These are phyloP conservation scores for Pueraria montana DNA, from an alignment of 306 rosid species.

Conservation along the genomic window DNA sequence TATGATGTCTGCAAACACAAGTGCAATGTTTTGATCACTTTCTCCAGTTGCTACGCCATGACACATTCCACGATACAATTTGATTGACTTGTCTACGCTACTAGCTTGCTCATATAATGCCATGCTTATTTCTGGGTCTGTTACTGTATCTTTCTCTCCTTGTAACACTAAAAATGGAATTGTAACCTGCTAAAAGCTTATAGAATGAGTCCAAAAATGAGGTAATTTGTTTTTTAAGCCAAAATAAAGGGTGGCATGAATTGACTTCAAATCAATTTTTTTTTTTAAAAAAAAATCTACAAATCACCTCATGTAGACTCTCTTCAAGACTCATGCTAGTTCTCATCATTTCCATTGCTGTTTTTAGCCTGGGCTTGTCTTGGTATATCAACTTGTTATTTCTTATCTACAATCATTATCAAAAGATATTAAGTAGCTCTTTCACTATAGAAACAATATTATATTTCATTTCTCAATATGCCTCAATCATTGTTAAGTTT, in stretches of 20 bases:
- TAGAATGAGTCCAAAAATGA: neutral
- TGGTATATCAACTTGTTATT: constrained; percentile 84
- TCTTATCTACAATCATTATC: constrained; percentile 66
- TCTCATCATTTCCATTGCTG: constrained; percentile 86
- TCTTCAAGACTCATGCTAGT: constrained; percentile 71
- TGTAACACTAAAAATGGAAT: constrained; percentile 87
- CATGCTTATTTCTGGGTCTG: constrained; percentile 90
- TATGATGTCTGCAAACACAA: constrained; percentile 76
- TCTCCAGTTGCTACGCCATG: constrained; percentile 85
- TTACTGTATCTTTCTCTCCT: constrained; percentile 90
- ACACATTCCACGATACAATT: constrained; percentile 90
- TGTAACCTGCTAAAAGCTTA: constrained; percentile 54
- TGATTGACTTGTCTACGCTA: constrained; percentile 84
- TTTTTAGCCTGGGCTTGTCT: constrained; percentile 86
- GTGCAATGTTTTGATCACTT: constrained; percentile 73
- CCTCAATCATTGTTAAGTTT: neutral
- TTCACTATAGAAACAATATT: neutral
- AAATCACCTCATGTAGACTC: constrained; percentile 64
- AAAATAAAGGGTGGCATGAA: neutral
- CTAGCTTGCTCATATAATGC: constrained; percentile 70
- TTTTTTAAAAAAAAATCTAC: neutral
- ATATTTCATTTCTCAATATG: neutral
- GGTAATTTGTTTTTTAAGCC: neutral
- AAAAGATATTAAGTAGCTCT: constrained; percentile 1
- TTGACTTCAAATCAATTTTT: neutral